These are phyloP conservation scores for Russula virescens DNA, from an alignment of 768 basidiomycete species.

Conservation along the genomic window DNA sequence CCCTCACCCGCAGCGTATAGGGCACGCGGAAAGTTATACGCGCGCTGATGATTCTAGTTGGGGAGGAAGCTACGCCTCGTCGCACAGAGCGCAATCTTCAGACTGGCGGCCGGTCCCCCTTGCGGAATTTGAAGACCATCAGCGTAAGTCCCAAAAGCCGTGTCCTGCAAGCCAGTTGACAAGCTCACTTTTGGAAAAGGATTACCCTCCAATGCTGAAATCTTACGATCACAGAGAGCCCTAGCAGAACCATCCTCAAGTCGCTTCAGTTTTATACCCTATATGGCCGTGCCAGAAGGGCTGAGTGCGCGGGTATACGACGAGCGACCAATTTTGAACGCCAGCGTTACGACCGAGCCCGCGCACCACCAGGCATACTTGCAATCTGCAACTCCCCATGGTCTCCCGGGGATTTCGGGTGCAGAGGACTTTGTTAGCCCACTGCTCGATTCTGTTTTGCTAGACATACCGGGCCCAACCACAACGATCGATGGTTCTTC, in stretches of 20 bases:
- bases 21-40: conserved; percentile 24
- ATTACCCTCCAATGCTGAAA: not conserved
- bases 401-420: not conserved
- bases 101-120: conserved; percentile 13
- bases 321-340: not conserved
- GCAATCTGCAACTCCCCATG: not conserved
- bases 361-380: conserved; percentile 3
- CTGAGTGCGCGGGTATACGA: conserved; percentile 2
- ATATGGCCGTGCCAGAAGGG: conserved; percentile 10
- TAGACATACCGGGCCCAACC: conserved; percentile 4
- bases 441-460: conserved; percentile 9
- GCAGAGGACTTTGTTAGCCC: conserved; percentile 14
- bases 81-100: conserved; percentile 6
- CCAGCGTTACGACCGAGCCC: not conserved
- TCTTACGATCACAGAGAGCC: conserved; percentile 10
- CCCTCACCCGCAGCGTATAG: conserved; percentile 12
- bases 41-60: conserved; percentile 18
- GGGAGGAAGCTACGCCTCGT: not conserved
- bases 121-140: not conserved
- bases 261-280: conserved; percentile 14
- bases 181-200: not conserved
- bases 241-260: conserved; percentile 16
- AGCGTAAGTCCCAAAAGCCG: conserved; percentile 3
- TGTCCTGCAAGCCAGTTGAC: not conserved
- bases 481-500: conserved; percentile 15